Evolutionary conservation across 805 yeast genomes (phyloP), one percentile per base, ranked within the genome.

Genomic region (Brettanomyces sp.): DNA sequence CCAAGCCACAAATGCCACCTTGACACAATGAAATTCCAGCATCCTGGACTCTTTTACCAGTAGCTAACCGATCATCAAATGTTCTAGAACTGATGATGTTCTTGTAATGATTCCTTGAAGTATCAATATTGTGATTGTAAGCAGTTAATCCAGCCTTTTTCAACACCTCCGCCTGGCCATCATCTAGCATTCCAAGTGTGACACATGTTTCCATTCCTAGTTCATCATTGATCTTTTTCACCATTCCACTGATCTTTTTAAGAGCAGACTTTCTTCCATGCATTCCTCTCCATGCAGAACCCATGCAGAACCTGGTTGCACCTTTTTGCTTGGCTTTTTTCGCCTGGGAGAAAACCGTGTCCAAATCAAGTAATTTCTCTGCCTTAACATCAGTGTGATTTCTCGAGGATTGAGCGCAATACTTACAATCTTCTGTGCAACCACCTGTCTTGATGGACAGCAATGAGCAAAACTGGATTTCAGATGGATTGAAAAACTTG

Each of bases 231-330:
- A 85, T 80, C 46, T 67, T 73, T 28, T 66, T 59, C 33, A 85
- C 80, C 90, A 85, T 84, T 43, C 76, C 74, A 24, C 76, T 66
- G 47, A 85, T 82, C 49, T 68, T 75, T 48, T 72, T 75, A 50
- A 85, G 58, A 1, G 83, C 87, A 14, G 79, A 73, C 60, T 82
- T 84, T 42, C 93, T 68, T 14, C 93, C 91, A 42, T 68, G 67
- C 93, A 85, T 85, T 50, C 83, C 91, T 59, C 93, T 73, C 93
- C 91, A 85, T 2, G 93, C 93, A 9, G 91, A 87, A 41, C 93
- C 93, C 80, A 85, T 76, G 58, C 93, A 85, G 58, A 85, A 85
- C 52, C 93, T 69, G 0, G 93, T 85, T 1, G 84, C 74, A 0
- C 91, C 91, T 52, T 83, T 82, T 5, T 54, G 66, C 54, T 81